Conservation (phyloP, 1,284 basidiomycete species). For the Marasmius fiardii region DNA sequence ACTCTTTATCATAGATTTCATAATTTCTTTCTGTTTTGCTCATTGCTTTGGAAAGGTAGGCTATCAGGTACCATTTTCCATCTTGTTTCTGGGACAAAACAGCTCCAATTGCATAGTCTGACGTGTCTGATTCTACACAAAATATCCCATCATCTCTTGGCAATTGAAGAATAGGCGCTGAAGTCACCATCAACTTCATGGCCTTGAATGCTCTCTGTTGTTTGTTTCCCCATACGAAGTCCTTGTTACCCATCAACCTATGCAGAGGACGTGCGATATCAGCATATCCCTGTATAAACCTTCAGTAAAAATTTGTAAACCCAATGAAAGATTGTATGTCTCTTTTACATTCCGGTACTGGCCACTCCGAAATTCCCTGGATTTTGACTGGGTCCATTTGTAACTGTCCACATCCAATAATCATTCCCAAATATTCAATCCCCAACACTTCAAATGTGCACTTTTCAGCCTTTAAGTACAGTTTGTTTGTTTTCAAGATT, state of each 20-base stretch:
- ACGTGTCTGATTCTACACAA: no score
- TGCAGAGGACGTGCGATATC: slow-evolving; percentile 23
- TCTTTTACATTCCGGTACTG: slow-evolving; percentile 21
- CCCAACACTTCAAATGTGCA: slow-evolving; percentile 23
- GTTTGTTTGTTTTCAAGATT: slow-evolving; percentile 18
- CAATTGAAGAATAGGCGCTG: no score
- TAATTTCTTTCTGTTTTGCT: neutral
- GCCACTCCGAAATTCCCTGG: slow-evolving; percentile 25
- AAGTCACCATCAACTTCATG: no score
- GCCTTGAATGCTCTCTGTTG: no score
- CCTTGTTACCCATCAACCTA: slow-evolving; percentile 16
- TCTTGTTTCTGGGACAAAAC: neutral
- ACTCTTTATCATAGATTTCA: slow-evolving; percentile 10
- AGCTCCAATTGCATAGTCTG: no score
- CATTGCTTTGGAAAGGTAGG: neutral
- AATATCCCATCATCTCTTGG: no score
- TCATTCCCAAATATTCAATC: slow-evolving; percentile 32
- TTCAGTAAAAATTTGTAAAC: slow-evolving; percentile 31
- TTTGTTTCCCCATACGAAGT: neutral
- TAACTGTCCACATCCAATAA: slow-evolving; percentile 24
- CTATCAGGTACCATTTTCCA: neutral
- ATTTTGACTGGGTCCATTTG: slow-evolving; percentile 30
- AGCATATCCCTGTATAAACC: slow-evolving; percentile 30
- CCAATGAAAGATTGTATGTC: slow-evolving; percentile 31
- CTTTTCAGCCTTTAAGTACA: slow-evolving; percentile 26